These are phyloP conservation scores for Boletales sp. DNA, from an alignment of 768 basidiomycete genomes.

Conservation along the genomic window DNA sequence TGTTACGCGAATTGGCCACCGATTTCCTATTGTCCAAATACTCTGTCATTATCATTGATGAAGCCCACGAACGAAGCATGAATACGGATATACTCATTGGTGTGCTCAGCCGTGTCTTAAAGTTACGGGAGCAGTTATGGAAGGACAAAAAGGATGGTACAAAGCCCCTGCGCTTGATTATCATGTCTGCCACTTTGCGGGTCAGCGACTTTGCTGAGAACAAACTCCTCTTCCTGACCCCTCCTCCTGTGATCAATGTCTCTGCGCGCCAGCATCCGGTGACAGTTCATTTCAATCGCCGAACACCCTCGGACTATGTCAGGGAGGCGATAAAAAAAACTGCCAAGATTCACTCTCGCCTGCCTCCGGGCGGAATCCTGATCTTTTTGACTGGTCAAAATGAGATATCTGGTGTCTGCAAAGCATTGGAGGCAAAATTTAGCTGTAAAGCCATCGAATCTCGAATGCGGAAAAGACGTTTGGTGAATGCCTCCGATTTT, in stretches of 20 bases:
- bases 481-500: slow-evolving; percentile 23
- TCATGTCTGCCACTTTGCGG: slow-evolving; percentile 98
- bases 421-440: slow-evolving; percentile 75
- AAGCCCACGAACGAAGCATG: slow-evolving; percentile 97
- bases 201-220: slow-evolving; percentile 92
- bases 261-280: slow-evolving; percentile 93
- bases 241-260: slow-evolving; percentile 91
- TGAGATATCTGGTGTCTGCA: slow-evolving; percentile 85
- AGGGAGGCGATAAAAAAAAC: slow-evolving; percentile 88
- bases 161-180: slow-evolving; percentile 89
- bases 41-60: slow-evolving; percentile 93
- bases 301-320: slow-evolving; percentile 85
- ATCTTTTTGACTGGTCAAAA: slow-evolving; percentile 95
- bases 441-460: slow-evolving; percentile 60
- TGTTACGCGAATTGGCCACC: slow-evolving; percentile 85
- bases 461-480: slow-evolving; percentile 38
- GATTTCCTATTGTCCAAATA: slow-evolving; percentile 96
- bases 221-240: slow-evolving; percentile 66
- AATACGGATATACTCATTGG: slow-evolving; percentile 98
- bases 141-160: slow-evolving; percentile 63
- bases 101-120: slow-evolving; percentile 90
- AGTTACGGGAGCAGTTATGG: slow-evolving; percentile 89
- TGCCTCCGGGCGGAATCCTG: slow-evolving; percentile 91
- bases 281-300: slow-evolving; percentile 87
- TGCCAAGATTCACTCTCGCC: slow-evolving; percentile 83